Evolutionary conservation across 768 basidiomycete species (phyloP).

Genomic region (Pulveroboletus sp.): DNA sequence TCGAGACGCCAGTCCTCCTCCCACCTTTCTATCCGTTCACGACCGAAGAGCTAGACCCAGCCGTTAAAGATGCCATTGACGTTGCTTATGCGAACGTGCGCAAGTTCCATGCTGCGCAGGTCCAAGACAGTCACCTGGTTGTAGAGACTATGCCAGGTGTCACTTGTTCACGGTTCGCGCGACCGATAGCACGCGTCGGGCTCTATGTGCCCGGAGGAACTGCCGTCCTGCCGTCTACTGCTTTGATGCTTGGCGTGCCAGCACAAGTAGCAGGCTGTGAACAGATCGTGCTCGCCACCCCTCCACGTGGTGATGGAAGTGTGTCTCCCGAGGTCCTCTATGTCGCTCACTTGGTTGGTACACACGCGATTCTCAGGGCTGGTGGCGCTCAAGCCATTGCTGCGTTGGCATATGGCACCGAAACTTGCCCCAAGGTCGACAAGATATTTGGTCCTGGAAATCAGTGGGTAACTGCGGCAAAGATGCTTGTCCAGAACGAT

Average conservation of each 20-base stretch:
- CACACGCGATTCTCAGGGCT: slow-evolving; percentile 86
- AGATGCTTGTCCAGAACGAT: slow-evolving; percentile 99
- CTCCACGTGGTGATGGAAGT: slow-evolving; percentile 89
- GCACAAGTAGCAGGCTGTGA: slow-evolving; percentile 96
- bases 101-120: slow-evolving; percentile 89
- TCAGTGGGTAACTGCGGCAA: slow-evolving; percentile 99
- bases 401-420: slow-evolving; percentile 94
- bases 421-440: slow-evolving; percentile 95
- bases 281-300: slow-evolving; percentile 91
- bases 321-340: slow-evolving; percentile 98
- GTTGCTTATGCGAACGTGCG: slow-evolving; percentile 87
- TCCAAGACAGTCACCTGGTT: slow-evolving; percentile 61
- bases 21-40: slow-evolving; percentile 62
- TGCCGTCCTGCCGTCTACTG: slow-evolving; percentile 92
- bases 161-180: slow-evolving; percentile 90
- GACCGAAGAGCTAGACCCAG: slow-evolving; percentile 55
- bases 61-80: slow-evolving; percentile 81
- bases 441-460: slow-evolving; percentile 99
- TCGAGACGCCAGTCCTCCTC: slow-evolving; percentile 66
- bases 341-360: slow-evolving; percentile 88
- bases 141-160: slow-evolving; percentile 99
- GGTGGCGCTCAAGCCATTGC: slow-evolving; percentile 97
- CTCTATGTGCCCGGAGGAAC: slow-evolving; percentile 98
- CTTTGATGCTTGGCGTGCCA: slow-evolving; percentile 96
- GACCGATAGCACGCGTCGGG: slow-evolving; percentile 94